A percentile compares a stretch with the other conserved stretches of the same genome.
Evolutionary conservation across 805 yeast species (phyloP).

Genomic region (Candida palmyrensis): DNA sequence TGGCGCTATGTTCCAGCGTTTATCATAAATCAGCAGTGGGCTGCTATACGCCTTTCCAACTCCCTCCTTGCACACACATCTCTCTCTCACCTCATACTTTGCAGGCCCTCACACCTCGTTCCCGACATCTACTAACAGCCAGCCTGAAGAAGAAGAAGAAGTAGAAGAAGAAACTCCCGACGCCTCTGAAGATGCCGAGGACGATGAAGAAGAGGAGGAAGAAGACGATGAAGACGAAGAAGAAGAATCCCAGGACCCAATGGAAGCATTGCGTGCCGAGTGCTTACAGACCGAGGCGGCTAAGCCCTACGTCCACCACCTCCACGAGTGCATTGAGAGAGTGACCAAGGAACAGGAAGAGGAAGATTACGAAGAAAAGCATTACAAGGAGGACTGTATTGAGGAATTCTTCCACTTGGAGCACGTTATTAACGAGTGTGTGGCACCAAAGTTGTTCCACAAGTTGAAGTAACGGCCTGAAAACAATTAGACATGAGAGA

Average conservation of each 20-base stretch:
- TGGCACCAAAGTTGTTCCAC: constrained; percentile 83
- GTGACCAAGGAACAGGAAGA: constrained; percentile 85
- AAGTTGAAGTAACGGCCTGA: constrained; percentile 83
- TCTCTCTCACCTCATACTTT: too few relatives aligned
- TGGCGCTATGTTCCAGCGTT: too few relatives aligned
- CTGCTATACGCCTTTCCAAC: not conserved
- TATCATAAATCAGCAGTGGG: too few relatives aligned
- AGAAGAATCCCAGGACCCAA: constrained; percentile 54
- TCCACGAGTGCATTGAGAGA: constrained; percentile 92
- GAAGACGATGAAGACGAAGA: constrained; percentile 66
- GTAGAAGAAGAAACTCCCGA: constrained; percentile 22
- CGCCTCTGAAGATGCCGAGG: constrained; percentile 34
- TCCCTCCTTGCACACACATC: not conserved
- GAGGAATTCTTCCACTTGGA: constrained; percentile 97
- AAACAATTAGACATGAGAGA: too few relatives aligned
- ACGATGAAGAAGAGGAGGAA: constrained; percentile 52
- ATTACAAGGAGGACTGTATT: constrained; percentile 93
- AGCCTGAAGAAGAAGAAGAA: constrained; percentile 19
- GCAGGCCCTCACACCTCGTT: too few relatives aligned
- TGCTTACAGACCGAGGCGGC: constrained; percentile 67
- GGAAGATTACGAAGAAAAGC: constrained; percentile 72
- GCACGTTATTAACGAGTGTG: constrained; percentile 89
- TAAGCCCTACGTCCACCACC: constrained; percentile 77
- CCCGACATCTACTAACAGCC: constrained; percentile 16
- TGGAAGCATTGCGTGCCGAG: constrained; percentile 41